phyloP scores from a whole-genome alignment of 75 land plant genomes.

The Isoetes taiwanensis region DNA sequence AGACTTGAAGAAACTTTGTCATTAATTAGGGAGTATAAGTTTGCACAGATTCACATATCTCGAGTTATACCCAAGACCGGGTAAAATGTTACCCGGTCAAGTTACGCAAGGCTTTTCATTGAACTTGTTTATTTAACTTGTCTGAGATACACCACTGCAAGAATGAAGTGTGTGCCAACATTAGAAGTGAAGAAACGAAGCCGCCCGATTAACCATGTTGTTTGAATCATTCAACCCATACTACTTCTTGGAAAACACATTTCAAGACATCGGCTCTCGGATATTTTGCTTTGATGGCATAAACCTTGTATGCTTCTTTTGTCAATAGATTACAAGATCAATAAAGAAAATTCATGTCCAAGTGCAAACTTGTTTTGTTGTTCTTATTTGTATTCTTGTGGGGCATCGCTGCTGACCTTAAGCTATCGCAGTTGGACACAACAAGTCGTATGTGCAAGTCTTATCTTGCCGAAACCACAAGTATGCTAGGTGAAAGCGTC shows the following conservation, averaged over 20 bases:
- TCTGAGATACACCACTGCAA: conserved; percentile 82
- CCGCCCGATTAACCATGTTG: conserved; percentile 64
- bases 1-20: conserved; percentile 67
- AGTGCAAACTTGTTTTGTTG: too few relatives aligned
- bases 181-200: conserved; percentile 69
- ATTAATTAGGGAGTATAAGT: conserved; percentile 64
- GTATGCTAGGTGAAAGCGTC: conserved; percentile 50
- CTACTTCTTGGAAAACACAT: conserved; percentile 55
- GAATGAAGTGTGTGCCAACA: conserved; percentile 88
- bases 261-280: conserved; percentile 84
- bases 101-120: too few relatives aligned
- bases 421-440: conserved; percentile 98
- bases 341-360: too few relatives aligned
- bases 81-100: too few relatives aligned
- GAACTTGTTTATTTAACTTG: too few relatives aligned
- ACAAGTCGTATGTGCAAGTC: conserved; percentile 86
- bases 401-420: too few relatives aligned
- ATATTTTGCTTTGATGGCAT: conserved; percentile 73
- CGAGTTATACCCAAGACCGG: conserved; percentile 97
- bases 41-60: conserved; percentile 89
- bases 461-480: conserved; percentile 48
- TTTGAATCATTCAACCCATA: conserved; percentile 88
- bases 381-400: too few relatives aligned
- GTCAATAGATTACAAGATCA: too few relatives aligned
- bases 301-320: conserved; percentile 50